Base-by-base conservation (phyloP, 2,329 filamentous ascomycete genomes). In the Gnomoniopsis sp. region DNA sequence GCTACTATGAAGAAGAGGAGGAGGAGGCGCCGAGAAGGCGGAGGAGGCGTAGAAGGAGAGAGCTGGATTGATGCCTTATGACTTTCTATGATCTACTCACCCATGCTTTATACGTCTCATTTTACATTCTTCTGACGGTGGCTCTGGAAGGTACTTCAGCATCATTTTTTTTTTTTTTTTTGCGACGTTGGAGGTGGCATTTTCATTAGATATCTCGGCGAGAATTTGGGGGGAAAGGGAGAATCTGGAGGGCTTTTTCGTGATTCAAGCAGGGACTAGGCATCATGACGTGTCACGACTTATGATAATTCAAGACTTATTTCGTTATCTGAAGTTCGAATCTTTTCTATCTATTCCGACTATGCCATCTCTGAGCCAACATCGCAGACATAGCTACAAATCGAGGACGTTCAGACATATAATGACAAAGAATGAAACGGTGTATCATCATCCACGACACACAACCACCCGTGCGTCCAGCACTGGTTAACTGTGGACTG, bases 1-100 rank as follows among this genome's bases (percentile, higher is more conserved):
- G 57, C 19, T 49, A 54, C 49, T 48, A 59, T 30, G 61, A 62
- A 30, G 34, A 59, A 11, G 62, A 51, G n/a, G 57, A 63, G 43
- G 64, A 63, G 33, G 58, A 59, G 43, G 64, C 62, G 53, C 61
- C 62, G 23, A 63, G 64, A 58, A 54, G 55, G 63, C 50, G 50
- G 46, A 60, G 23, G 38, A 50, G 59, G 56, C 49, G 56, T 21
- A 59, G 34, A 36, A 58, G 57, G 53, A 22, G 58, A 21, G 55
- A 63, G 33, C 34, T 38, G 44, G 55, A 58, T 15, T 46, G 41
- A 43, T 47, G 26, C 43, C 22, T 15, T 41, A 58, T 46, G 58
- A 58, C 50, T 17, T 46, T 21, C 22, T 51, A 47, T 49, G 33
- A 60, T 15, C 43, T 33, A 43, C 36, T 12, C 21, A 38, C 14